Evolutionary conservation across 257 asterid species (phyloP).

Genomic region (Ocimum tenuiflorum): DNA sequence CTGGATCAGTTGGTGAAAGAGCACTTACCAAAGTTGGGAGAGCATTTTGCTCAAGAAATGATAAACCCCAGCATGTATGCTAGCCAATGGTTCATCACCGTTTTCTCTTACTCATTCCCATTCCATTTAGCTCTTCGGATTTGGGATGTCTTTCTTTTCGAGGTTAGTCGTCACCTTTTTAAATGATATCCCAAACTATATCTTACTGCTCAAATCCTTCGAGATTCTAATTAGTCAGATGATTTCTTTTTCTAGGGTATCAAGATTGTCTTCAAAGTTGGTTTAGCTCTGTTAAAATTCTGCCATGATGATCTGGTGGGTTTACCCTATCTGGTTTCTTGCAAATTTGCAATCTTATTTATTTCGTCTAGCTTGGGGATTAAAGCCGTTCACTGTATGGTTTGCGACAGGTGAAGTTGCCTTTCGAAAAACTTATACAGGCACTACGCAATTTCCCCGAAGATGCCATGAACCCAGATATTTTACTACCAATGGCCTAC

Average conservation of each 20-base stretch:
- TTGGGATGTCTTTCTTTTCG: conserved; percentile 95
- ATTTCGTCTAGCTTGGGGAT: background rate
- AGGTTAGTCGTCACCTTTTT: conserved; percentile 60
- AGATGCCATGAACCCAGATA: conserved; percentile 92
- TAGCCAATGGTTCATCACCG: conserved; percentile 99
- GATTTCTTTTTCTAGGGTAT: conserved; percentile 56
- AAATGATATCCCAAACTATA: conserved; percentile 27
- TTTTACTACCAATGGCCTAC: conserved; percentile 80
- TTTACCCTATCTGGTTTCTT: conserved; percentile 12
- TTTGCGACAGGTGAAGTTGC: conserved; percentile 67
- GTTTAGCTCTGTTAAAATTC: conserved; percentile 81
- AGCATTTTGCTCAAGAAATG: conserved; percentile 80
- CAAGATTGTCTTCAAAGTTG: conserved; percentile 80
- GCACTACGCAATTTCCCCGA: conserved; percentile 87
- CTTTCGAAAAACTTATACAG: conserved; percentile 85
- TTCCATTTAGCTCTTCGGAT: conserved; percentile 94
- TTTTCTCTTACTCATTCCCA: conserved; percentile 90
- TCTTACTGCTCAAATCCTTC: conserved; percentile 10
- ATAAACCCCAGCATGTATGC: conserved; percentile 99
- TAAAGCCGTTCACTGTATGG: background rate
- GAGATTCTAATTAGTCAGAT: conserved; percentile 5
- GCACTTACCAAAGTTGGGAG: conserved; percentile 74
- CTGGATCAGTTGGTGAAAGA: conserved; percentile 50
- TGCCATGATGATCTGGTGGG: conserved; percentile 91
- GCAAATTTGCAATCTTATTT: background rate